These are phyloP conservation scores for Exophiala sp. DNA, from an alignment of 2,329 filamentous ascomycete species.

Conservation along the genomic window DNA sequence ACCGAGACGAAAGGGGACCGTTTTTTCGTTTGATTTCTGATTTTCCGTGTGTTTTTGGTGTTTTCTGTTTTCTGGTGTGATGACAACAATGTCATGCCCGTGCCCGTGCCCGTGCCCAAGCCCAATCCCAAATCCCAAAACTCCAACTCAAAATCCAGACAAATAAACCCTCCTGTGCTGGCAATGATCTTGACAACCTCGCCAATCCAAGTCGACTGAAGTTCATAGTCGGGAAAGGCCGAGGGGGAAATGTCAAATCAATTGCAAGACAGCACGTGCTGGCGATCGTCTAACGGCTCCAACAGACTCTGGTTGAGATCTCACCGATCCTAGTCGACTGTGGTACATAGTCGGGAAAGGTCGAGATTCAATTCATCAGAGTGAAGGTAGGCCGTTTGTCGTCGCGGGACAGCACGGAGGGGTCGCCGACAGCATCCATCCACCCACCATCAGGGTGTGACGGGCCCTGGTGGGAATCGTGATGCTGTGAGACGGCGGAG, in stretches of 20 bases:
- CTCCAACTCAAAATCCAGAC: background rate
- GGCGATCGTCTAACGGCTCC: background rate
- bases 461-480: no score
- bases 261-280: background rate
- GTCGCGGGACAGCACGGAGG: background rate
- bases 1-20: background rate
- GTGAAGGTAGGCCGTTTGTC: background rate
- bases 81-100: background rate
- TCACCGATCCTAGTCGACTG: background rate
- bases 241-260: background rate
- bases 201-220: background rate
- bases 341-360: background rate
- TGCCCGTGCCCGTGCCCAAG: background rate
- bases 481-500: no score
- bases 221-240: background rate
- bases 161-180: background rate
- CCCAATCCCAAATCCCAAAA: background rate
- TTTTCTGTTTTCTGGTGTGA: background rate
- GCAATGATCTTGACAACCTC: background rate
- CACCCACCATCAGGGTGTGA: background rate
- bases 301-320: background rate
- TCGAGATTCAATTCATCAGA: background rate
- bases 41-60: background rate
- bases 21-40: background rate
- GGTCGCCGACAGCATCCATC: background rate